These are phyloP conservation scores for Cercospora sp. DNA, from an alignment of 2,329 filamentous ascomycete species.

Conservation along the genomic window DNA sequence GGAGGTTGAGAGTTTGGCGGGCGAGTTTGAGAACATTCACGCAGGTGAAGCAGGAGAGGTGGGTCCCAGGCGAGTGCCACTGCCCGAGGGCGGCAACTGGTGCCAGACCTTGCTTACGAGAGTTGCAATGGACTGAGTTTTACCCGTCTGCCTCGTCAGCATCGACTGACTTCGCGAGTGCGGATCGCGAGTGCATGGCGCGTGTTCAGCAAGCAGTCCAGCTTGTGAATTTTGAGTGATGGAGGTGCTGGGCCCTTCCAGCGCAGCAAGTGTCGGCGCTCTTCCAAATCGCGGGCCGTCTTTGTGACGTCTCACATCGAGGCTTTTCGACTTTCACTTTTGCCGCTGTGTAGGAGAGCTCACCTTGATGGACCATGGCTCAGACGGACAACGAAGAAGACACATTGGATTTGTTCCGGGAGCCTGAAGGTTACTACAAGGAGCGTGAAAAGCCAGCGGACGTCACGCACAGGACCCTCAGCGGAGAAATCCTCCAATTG, in stretches of 20 bases:
- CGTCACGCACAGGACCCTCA: slow-evolving; percentile 68
- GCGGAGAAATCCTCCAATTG: slow-evolving; percentile 65
- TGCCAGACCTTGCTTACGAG: slow-evolving; percentile 6
- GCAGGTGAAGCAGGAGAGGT: slow-evolving; percentile 9
- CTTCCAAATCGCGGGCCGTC: neutral
- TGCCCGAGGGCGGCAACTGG: neutral
- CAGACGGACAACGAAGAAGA: slow-evolving; percentile 38
- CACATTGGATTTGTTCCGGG: slow-evolving; percentile 65
- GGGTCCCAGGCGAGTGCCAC: slow-evolving; percentile 2
- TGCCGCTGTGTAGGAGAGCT: neutral
- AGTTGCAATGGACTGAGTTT: neutral
- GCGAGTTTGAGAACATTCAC: slow-evolving; percentile 1
- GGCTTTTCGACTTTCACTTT: neutral
- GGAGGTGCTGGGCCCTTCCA: neutral
- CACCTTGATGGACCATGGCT: slow-evolving; percentile 19
- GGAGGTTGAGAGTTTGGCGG: neutral
- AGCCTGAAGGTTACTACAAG: slow-evolving; percentile 77
- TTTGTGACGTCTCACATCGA: neutral
- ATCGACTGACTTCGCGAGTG: neutral
- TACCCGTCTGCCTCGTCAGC: neutral
- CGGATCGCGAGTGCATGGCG: neutral
- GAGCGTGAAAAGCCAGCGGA: slow-evolving; percentile 74
- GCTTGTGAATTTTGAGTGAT: neutral
- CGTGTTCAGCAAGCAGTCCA: neutral
- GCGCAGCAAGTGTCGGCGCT: neutral